Evolutionary conservation across 176 grass and related monocot genomes (phyloP), one percentile per base, ranked within the genome.

Genomic region (Bothriochloa decipiens): DNA sequence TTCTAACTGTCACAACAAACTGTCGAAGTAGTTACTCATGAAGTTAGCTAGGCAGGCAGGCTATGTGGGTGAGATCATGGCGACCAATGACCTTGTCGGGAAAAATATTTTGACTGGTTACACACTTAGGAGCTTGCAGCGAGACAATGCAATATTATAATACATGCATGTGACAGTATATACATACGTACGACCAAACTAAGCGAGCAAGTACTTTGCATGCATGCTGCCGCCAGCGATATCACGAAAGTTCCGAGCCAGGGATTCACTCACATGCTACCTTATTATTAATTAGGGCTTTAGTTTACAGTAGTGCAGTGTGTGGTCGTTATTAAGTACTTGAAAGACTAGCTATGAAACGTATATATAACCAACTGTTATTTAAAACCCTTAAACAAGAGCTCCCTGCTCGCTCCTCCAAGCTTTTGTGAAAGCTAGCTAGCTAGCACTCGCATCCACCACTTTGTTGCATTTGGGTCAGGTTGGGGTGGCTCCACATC

Each of bases 401-500:
- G 26, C 63, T 28, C 63, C 27, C 33, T n/a, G n/a, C n/a, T 32
- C 29, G 29, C 29, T 13, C 74, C 57, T 83, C 81, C 55, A 15
- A 74, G 33, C 75, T 88, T 88, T 88, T 45, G 81, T 79, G 81
- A 88, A 88, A 88, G 86, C 68, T 7, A 7, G 41, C 36, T 84
- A 88, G 86, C 68, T 7, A 7, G 41, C 36, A 57, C 33, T n/a
- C 86, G 27, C 36, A 50, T 33, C 14, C 27, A 49, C n/a, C 66
- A 28, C 79, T 82, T 82, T 37, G 20, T 32, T 66, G 70, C n/a
- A 2, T 72, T 72, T 65, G 57, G 69, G 87, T 85, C 87, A 81
- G 82, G 82, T 85, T 84, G 87, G 87, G 87, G 83, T 81, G 82
- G 87, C 87, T 89, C 82, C 82, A 11, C 49, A 89, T 89, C 87